Conservation (phyloP, 2,329 filamentous ascomycete genomes). For the Fusarium luffae region DNA sequence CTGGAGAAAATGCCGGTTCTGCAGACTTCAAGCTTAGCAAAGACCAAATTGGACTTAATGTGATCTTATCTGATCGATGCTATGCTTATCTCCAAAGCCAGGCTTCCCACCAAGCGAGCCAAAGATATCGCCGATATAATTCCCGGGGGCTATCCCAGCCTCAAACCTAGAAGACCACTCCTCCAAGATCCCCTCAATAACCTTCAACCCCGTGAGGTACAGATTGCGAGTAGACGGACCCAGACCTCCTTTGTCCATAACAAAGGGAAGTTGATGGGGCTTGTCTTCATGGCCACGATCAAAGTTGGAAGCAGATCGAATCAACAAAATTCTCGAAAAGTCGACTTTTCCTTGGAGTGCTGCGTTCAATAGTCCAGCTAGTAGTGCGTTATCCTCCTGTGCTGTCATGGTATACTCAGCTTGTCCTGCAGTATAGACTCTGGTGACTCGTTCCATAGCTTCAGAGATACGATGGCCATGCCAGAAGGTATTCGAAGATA, state of each 20-base stretch:
- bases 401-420: slow-evolving; percentile 38
- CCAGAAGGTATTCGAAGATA: slow-evolving; percentile 40
- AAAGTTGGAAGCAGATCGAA: slow-evolving; percentile 39
- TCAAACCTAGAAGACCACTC: slow-evolving; percentile 26
- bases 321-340: slow-evolving; percentile 29
- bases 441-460: slow-evolving; percentile 33
- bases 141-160: slow-evolving; percentile 7
- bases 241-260: slow-evolving; percentile 37
- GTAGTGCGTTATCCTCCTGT: slow-evolving; percentile 35
- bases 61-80: background rate
- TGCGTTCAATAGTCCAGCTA: slow-evolving; percentile 30
- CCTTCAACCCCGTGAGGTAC: slow-evolving; percentile 27
- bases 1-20: too few relatives aligned
- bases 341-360: slow-evolving; percentile 25
- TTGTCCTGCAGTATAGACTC: slow-evolving; percentile 28
- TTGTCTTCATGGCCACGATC: slow-evolving; percentile 33
- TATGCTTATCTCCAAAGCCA: slow-evolving; percentile 24
- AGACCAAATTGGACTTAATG: too few relatives aligned
- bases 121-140: slow-evolving; percentile 38
- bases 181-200: slow-evolving; percentile 20
- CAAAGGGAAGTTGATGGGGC: slow-evolving; percentile 32
- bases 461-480: slow-evolving; percentile 34
- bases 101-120: slow-evolving; percentile 34
- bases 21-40: too few relatives aligned
- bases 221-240: slow-evolving; percentile 34